These are phyloP conservation scores for Glarea lozoyensis DNA, from an alignment of 495 filamentous ascomycete species.

Conservation along the genomic window DNA sequence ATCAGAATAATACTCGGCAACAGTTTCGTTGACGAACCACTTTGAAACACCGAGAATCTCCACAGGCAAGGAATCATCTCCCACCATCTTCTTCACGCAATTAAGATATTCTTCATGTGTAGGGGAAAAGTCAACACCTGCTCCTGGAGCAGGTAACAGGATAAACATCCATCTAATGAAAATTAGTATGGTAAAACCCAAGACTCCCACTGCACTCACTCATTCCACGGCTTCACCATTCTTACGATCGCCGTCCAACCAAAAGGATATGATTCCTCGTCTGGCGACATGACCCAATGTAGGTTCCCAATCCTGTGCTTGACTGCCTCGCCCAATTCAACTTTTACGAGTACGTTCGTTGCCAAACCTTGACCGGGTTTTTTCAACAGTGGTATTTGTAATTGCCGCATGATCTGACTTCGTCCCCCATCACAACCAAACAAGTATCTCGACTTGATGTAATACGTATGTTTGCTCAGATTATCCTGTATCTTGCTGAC, in stretches of 20 bases:
- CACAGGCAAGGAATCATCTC: slow-evolving; percentile 33
- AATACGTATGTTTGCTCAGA: slow-evolving; percentile 30
- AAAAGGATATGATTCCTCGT: slow-evolving; percentile 31
- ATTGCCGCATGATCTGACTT: slow-evolving; percentile 36
- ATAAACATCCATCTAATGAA: slow-evolving; percentile 39
- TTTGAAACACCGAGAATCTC: slow-evolving; percentile 37
- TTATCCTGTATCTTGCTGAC: slow-evolving; percentile 31
- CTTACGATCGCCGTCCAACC: slow-evolving; percentile 33
- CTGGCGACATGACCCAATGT: slow-evolving; percentile 43
- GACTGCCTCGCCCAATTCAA: slow-evolving; percentile 36
- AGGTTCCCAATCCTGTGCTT: slow-evolving; percentile 38
- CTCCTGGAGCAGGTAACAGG: slow-evolving; percentile 31
- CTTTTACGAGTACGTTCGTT: slow-evolving; percentile 40
- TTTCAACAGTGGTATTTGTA: slow-evolving; percentile 37
- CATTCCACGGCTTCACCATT: slow-evolving; percentile 48
- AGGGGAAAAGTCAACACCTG: slow-evolving; percentile 24
- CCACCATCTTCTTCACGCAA: slow-evolving; percentile 34
- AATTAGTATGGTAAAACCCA: background rate
- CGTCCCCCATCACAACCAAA: slow-evolving; percentile 47
- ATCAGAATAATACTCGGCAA: slow-evolving; percentile 30
- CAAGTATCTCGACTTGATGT: slow-evolving; percentile 39
- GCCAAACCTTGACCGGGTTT: slow-evolving; percentile 45
- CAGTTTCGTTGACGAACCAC: slow-evolving; percentile 45
- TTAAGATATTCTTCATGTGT: slow-evolving; percentile 31
- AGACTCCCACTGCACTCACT: no score